Conservation (phyloP, 2,329 filamentous ascomycete species). For the Ophiostoma triangulosporum region DNA sequence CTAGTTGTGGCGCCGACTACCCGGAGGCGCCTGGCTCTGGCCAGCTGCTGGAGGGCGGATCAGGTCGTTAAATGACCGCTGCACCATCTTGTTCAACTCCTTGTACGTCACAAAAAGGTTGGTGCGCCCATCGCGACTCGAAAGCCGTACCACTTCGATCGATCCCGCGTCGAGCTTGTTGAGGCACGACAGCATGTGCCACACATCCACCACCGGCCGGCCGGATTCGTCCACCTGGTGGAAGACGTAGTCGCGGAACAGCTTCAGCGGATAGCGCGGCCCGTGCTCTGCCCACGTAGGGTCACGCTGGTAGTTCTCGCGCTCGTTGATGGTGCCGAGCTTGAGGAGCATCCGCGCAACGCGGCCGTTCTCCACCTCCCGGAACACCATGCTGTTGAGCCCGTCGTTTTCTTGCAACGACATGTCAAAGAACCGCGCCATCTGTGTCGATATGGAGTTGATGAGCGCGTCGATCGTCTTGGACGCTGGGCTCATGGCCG, state of each 20-base stretch:
- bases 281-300: slow-evolving; percentile 81
- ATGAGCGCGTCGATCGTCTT: slow-evolving; percentile 74
- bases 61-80: slow-evolving; percentile 44
- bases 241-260: slow-evolving; percentile 95
- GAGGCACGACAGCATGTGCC: slow-evolving; percentile 72
- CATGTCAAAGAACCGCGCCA: slow-evolving; percentile 63
- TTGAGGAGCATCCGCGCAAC: slow-evolving; percentile 70
- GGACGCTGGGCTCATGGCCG: slow-evolving; percentile 30
- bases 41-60: slow-evolving; percentile 15
- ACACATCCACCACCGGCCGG: slow-evolving; percentile 71
- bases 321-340: slow-evolving; percentile 76
- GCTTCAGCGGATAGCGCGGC: slow-evolving; percentile 80
- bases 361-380: slow-evolving; percentile 82
- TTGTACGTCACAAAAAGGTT: slow-evolving; percentile 81
- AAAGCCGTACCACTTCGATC: slow-evolving; percentile 73
- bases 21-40: neutral
- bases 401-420: slow-evolving; percentile 69
- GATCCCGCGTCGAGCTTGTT: slow-evolving; percentile 87
- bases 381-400: slow-evolving; percentile 54
- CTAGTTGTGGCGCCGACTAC: slow-evolving; percentile 9
- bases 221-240: slow-evolving; percentile 84
- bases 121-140: slow-evolving; percentile 82
- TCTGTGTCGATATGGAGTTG: slow-evolving; percentile 61
- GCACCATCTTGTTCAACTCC: slow-evolving; percentile 61
- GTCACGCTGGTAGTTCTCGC: slow-evolving; percentile 51